Percentiles rank a stretch among this genome's conserved stretches.
Evolutionary conservation across 2,329 filamentous ascomycete genomes (phyloP).

Genomic region (Aspergillus costaricaensis): DNA sequence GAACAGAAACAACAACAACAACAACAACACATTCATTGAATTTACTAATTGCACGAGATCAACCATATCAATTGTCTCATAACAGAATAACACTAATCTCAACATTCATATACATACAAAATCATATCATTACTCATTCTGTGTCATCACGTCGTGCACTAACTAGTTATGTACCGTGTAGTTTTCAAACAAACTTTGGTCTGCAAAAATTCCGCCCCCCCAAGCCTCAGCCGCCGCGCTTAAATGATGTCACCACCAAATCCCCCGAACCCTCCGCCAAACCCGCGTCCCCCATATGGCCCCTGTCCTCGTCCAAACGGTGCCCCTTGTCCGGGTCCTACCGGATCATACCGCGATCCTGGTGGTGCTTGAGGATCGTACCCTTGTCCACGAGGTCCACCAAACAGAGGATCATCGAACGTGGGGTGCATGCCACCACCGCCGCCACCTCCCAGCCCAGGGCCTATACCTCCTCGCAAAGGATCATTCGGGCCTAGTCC

Average conservation of each 20-base stretch:
- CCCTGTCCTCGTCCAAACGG: slow-evolving; percentile 43
- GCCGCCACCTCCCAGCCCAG: slow-evolving; percentile 61
- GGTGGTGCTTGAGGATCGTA: slow-evolving; percentile 77
- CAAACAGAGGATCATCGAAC: slow-evolving; percentile 86
- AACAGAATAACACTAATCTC: neutral
- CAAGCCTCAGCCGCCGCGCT: slow-evolving; percentile 12
- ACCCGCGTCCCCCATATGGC: slow-evolving; percentile 43
- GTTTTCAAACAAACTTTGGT: neutral
- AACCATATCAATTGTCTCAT: neutral
- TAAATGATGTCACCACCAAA: slow-evolving; percentile 47
- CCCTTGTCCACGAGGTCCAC: slow-evolving; percentile 53
- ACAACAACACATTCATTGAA: neutral
- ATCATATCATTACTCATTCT: slow-evolving; percentile 3
- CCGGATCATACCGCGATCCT: slow-evolving; percentile 87
- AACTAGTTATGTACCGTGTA: neutral
- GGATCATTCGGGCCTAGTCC: slow-evolving; percentile 85
- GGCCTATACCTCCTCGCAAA: slow-evolving; percentile 66
- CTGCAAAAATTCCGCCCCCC: neutral
- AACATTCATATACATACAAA: neutral
- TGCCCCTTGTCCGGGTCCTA: slow-evolving; percentile 66
- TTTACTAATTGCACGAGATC: no score
- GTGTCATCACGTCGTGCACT: neutral
- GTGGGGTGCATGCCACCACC: slow-evolving; percentile 95
- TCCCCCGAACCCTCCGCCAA: slow-evolving; percentile 49
- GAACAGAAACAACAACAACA: neutral